Conservation (phyloP, 192 early-diverging fungal species). For the Coemansia javaensis region DNA sequence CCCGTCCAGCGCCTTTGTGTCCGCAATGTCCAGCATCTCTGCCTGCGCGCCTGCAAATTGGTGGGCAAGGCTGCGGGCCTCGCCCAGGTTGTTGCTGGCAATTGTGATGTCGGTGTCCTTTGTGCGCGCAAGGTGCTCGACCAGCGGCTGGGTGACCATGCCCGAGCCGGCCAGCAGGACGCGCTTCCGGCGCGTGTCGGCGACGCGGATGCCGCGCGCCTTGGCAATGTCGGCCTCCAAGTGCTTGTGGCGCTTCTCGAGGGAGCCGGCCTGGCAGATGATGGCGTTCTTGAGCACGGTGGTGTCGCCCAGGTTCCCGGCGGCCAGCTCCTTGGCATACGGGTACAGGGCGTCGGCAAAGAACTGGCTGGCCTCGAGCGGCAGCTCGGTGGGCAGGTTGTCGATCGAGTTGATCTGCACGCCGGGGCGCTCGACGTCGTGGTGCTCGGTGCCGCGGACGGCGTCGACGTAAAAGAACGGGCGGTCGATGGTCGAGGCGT, state of each 20-base stretch:
- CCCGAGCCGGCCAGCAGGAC: slow-evolving; percentile 84
- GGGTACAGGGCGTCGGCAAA: slow-evolving; percentile 86
- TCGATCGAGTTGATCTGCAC: slow-evolving; percentile 98
- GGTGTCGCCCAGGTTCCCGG: slow-evolving; percentile 55
- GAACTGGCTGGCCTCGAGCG: slow-evolving; percentile 87
- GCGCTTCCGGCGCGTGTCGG: slow-evolving; percentile 38
- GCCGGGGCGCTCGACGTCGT: slow-evolving; percentile 71
- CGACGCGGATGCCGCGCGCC: slow-evolving; percentile 34
- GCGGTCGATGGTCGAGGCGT: slow-evolving; percentile 81
- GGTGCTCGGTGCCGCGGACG: slow-evolving; percentile 58
- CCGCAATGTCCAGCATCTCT: slow-evolving; percentile 66
- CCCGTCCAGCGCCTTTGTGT: slow-evolving; percentile 54
- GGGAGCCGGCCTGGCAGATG: slow-evolving; percentile 67
- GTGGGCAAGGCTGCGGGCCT: slow-evolving; percentile 66
- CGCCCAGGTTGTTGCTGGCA: slow-evolving; percentile 67
- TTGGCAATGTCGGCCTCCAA: slow-evolving; percentile 49
- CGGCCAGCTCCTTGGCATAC: slow-evolving; percentile 67
- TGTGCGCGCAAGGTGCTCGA: slow-evolving; percentile 75
- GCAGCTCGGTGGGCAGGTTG: slow-evolving; percentile 94
- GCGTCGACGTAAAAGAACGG: slow-evolving; percentile 94
- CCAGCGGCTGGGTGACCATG: slow-evolving; percentile 86
- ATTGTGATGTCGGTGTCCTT: slow-evolving; percentile 47
- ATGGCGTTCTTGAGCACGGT: slow-evolving; percentile 71
- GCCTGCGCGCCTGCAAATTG: slow-evolving; percentile 59
- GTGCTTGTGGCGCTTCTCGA: slow-evolving; percentile 55